Conservation (phyloP, 2,329 filamentous ascomycete species). For the Ophiostoma ulmi region DNA sequence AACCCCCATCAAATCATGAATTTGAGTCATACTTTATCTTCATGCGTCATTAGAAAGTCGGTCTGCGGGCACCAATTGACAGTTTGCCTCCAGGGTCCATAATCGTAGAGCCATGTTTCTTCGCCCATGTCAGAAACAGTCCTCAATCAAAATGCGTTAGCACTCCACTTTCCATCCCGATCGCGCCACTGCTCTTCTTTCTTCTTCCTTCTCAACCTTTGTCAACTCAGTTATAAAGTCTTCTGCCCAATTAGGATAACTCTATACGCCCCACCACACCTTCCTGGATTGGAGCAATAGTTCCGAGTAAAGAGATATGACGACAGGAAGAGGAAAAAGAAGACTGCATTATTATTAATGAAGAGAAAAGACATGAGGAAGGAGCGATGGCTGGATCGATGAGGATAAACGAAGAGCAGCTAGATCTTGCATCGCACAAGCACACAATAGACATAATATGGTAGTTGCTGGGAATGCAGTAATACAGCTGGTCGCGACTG, state of each 20-base stretch:
- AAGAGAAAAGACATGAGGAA: slow-evolving; percentile 3
- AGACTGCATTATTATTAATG: not conserved
- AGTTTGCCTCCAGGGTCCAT: not conserved
- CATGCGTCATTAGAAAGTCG: slow-evolving; percentile 4
- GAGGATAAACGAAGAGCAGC: not conserved
- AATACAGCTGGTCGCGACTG: not conserved
- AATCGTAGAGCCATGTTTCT: not conserved
- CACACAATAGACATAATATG: not conserved
- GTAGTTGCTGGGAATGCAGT: too few species aligned
- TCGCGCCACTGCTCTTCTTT: slow-evolving; percentile 6
- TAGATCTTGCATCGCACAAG: not conserved
- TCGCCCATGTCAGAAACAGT: not conserved
- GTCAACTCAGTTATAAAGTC: not conserved
- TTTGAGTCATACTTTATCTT: not conserved
- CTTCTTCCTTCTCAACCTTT: not conserved
- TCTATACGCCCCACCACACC: not conserved
- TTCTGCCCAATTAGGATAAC: not conserved
- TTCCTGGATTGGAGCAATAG: slow-evolving; percentile 16
- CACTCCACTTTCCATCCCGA: not conserved
- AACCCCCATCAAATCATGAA: not conserved
- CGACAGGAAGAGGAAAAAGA: slow-evolving; percentile 7
- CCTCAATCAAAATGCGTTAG: not conserved
- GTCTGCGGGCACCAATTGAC: not conserved
- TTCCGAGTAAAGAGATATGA: slow-evolving; percentile 14
- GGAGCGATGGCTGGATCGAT: not conserved